phyloP scores from a whole-genome alignment of 2,329 filamentous ascomycete genomes.

The Plenodomus biglobosus region DNA sequence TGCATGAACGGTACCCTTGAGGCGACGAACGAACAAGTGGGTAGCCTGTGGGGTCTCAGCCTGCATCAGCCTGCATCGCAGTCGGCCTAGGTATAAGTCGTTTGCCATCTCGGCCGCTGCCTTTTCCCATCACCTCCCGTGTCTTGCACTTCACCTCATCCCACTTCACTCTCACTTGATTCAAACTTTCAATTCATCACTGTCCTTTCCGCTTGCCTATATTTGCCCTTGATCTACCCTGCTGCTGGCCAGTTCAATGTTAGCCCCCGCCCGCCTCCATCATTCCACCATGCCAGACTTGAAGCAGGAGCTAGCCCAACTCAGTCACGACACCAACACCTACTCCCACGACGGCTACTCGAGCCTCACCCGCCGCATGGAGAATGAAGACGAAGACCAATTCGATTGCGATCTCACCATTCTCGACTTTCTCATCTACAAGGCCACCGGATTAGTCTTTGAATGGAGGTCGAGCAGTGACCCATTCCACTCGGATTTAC shows the following conservation, averaged over 20 bases:
- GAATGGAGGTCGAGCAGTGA: slow-evolving; percentile 35
- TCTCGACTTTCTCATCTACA: slow-evolving; percentile 58
- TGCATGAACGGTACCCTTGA: too few relatives aligned
- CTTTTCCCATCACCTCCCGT: not conserved
- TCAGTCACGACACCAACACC: slow-evolving; percentile 16
- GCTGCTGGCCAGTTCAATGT: slow-evolving; percentile 12
- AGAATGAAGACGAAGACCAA: slow-evolving; percentile 41
- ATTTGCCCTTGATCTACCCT: slow-evolving; percentile 4
- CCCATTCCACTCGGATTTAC: slow-evolving; percentile 36
- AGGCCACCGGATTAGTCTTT: slow-evolving; percentile 49
- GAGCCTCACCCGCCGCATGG: slow-evolving; percentile 38
- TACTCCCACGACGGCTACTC: slow-evolving; percentile 34
- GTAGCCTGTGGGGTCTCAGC: not conserved
- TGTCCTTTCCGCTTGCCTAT: slow-evolving; percentile 6
- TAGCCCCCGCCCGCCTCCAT: slow-evolving; percentile 17
- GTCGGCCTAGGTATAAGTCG: not conserved
- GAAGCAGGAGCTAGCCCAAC: slow-evolving; percentile 25
- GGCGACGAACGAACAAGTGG: not conserved
- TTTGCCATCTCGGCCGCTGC: not conserved
- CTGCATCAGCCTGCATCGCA: not conserved
- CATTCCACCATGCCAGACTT: slow-evolving; percentile 21
- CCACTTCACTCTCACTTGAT: not conserved
- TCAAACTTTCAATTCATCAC: slow-evolving; percentile 9
- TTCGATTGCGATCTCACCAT: slow-evolving; percentile 58
- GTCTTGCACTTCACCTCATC: not conserved